Conservation (phyloP, 2,329 filamentous ascomycete species). For the Emergomyces orientalis region DNA sequence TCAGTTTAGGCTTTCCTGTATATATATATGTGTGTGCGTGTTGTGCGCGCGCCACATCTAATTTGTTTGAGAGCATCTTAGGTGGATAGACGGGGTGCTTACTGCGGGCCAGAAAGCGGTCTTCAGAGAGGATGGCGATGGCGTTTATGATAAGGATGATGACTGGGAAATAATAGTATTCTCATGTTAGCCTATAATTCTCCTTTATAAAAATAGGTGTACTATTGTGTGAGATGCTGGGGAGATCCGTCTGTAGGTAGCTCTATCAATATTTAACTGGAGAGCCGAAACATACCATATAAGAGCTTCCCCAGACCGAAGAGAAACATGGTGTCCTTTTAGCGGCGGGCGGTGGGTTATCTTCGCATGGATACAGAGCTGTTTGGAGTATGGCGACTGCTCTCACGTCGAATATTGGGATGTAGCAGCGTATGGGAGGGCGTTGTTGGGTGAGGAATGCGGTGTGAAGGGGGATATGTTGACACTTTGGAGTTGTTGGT, state of each 20-base stretch:
- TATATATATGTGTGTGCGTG: not conserved
- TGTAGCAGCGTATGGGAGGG: not conserved
- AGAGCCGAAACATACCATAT: conserved; percentile 47
- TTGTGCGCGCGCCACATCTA: not conserved
- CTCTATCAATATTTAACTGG: not conserved
- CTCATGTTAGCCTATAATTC: conserved; percentile 10
- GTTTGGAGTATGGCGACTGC: not conserved
- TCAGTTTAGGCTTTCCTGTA: not conserved
- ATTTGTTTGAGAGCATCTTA: not conserved
- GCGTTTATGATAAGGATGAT: conserved; percentile 85
- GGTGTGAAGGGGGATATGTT: not conserved
- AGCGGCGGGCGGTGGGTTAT: conserved; percentile 14
- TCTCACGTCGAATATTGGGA: not conserved
- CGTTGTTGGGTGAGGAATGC: not conserved
- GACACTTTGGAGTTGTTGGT: not conserved
- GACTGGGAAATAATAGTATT: conserved; percentile 43
- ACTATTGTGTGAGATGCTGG: conserved; percentile 14
- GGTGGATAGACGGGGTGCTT: conserved; percentile 27
- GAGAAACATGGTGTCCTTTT: conserved; percentile 53
- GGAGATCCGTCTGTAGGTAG: not conserved
- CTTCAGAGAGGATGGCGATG: conserved; percentile 86
- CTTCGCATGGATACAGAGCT: conserved; percentile 4
- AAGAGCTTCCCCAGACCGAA: conserved; percentile 61
- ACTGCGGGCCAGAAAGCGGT: conserved; percentile 80
- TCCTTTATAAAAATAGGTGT: conserved; percentile 9